phyloP scores from a whole-genome alignment of 2,329 filamentous ascomycete genomes.

The Colletotrichum endophyticum region DNA sequence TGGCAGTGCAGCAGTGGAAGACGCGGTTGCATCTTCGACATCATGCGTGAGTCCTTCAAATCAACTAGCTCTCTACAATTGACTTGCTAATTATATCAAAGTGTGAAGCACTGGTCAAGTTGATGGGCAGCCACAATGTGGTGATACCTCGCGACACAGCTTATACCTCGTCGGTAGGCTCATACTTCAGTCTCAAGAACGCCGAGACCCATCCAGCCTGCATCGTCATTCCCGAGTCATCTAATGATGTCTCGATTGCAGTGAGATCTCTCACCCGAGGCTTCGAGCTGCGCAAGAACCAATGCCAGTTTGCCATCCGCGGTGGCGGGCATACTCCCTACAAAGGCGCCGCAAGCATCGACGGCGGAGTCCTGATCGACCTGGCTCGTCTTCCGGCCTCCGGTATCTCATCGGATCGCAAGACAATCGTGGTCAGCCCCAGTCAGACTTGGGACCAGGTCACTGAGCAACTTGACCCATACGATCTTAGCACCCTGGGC shows the following conservation, averaged over 20 bases:
- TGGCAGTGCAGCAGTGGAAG: background rate
- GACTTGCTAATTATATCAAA: background rate
- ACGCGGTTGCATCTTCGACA: background rate
- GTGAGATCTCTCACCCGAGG: background rate
- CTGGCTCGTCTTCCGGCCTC: background rate
- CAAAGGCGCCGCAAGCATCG: conserved; percentile 17
- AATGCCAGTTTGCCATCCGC: conserved; percentile 11
- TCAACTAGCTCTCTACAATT: background rate
- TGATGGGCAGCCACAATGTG: background rate
- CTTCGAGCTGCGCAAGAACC: background rate
- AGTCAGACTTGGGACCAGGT: conserved; percentile 45
- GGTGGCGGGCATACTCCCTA: conserved; percentile 8
- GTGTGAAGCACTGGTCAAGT: background rate
- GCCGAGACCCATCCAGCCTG: conserved; percentile 1
- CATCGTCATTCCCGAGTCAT: conserved; percentile 1
- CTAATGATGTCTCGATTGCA: conserved; percentile 11
- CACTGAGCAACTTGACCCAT: conserved; percentile 36
- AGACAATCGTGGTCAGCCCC: conserved; percentile 36
- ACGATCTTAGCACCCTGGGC: conserved; percentile 39
- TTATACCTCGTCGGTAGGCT: background rate
- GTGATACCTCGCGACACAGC: background rate
- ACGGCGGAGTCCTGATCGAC: conserved; percentile 6
- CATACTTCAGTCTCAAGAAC: background rate
- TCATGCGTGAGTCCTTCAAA: background rate
- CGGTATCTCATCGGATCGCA: conserved; percentile 29